Conservation (phyloP, 805 yeast genomes). For the Kockiozyma suomiensis region DNA sequence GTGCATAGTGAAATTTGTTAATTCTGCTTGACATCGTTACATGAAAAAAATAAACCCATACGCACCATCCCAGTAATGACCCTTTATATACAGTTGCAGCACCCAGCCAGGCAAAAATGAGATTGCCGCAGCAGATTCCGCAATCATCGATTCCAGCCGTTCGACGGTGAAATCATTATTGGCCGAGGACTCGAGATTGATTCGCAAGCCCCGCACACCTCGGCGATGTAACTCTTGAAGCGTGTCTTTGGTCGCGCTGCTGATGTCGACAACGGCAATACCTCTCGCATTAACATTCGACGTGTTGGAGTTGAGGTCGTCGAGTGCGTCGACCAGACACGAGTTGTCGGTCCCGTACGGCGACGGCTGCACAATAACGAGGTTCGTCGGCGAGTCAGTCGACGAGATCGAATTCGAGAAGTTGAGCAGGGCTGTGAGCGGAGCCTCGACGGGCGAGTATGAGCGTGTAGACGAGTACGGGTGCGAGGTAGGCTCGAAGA, state of each 20-base stretch:
- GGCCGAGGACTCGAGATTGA: constrained; percentile 3
- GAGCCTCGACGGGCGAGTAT: constrained; percentile 7
- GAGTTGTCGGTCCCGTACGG: constrained; percentile 11
- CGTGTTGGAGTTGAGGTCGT: neutral
- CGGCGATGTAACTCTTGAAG: neutral
- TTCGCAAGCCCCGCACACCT: constrained; percentile 9
- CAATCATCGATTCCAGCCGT: neutral
- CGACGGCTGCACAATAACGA: constrained; percentile 11
- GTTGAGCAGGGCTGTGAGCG: constrained; percentile 1
- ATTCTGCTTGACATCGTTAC: too few species aligned
- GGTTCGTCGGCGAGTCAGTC: constrained; percentile 1
- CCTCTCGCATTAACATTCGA: neutral
- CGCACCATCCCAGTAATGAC: constrained; percentile 3
- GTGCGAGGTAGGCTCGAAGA: constrained; percentile 3
- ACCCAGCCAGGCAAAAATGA: neutral
- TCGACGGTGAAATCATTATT: neutral
- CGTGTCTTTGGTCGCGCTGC: neutral
- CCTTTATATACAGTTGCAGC: constrained; percentile 1
- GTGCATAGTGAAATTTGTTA: neutral
- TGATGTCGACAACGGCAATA: constrained; percentile 7
- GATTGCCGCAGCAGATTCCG: neutral
- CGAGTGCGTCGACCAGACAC: neutral
- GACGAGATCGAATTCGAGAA: neutral
- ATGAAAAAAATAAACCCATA: too few species aligned
- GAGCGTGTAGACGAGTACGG: constrained; percentile 6